Evolutionary conservation across 805 yeast species (phyloP), one percentile per base, ranked within the genome.

Genomic region (Sungouiella thailandica): DNA sequence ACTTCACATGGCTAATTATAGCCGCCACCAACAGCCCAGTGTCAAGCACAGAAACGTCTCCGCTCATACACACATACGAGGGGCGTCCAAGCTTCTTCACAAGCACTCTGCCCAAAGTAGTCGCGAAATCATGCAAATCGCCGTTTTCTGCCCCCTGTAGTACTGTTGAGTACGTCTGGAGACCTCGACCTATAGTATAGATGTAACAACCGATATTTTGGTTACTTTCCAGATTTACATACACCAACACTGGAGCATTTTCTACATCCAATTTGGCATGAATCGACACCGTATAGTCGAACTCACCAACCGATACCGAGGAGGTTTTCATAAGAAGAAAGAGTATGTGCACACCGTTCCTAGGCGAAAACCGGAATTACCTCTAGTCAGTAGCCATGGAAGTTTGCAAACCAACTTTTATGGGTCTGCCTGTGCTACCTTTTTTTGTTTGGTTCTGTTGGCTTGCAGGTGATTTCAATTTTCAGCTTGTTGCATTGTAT

Each of bases 1-100:
- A n/a, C n/a, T n/a, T n/a, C n/a, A n/a, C n/a, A n/a, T n/a, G n/a
- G n/a, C n/a, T n/a, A n/a, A n/a, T n/a, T n/a, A n/a, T n/a, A n/a
- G n/a, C n/a, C n/a, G n/a, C n/a, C n/a, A n/a, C n/a, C n/a, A n/a
- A n/a, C n/a, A n/a, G n/a, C n/a, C 42, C 42, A 28, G 39, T 44
- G 22, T 46, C 49, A 4, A 17, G 13, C 17, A 28, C 23, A 24
- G 50, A 47, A 19, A 70, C 51, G 12, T 49, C 41, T 0, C 75
- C 77, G 40, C 65, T 66, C 6, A 71, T 37, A 39, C 66, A 60
- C 4, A 71, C 72, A 43, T 74, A 74, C 12, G 66, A 51, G 2
- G 78, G 78, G 10, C 51, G 44, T 2, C 47, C 45, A 35, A 58
- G 70, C 37, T 62, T 69, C 38, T 60, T 62, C 4, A 65, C 53